Evolutionary conservation across 2,329 filamentous ascomycete species (phyloP), one percentile per base, ranked within the genome.

Genomic region (Leptographium wingfieldii): DNA sequence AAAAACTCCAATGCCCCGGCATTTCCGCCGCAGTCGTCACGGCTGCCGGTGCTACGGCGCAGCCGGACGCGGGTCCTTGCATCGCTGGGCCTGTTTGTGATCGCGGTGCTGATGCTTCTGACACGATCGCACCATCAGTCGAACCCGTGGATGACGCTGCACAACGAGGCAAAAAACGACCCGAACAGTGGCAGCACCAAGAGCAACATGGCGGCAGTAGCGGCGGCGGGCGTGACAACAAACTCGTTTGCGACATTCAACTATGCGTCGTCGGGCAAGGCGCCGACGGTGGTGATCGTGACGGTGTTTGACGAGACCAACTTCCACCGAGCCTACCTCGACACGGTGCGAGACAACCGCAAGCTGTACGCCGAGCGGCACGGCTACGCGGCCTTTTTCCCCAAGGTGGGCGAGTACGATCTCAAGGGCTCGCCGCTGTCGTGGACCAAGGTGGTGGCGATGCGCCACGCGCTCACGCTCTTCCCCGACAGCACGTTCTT

Each of bases 381-480:
- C 74, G 92, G 92, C 66, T 97, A 99, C 72, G 80, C 83, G 46
- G 88, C 86, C 49, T 92, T 96, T 78, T 87, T 95, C 71, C 83
- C 89, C 60, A 85, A 83, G 63, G 78, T 82, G n/a, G 80, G 79
- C 68, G 85, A 92, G 68, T 96, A 96, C 74, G 78, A 88, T 62
- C 79, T 90, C 38, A 72, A 77, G 61, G 79, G 80, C 61, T 73
- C 81, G 57, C 77, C 85, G 65, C 61, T 71, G 59, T 84, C 84
- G 55, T 95, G 89, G 88, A 79, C 88, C 51, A 84, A 88, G 67
- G 81, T 97, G 58, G 89, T 92, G 62, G 89, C 92, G 9, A 78
- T 95, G 69, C 87, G 94, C 62, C 92, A 99, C 72, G 92, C 92
- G 55, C 84, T 97, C 74, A 85, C 90, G 7, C 80, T 85, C 54